Conservation (phyloP, 768 basidiomycete species). For the Trametes villosa region DNA sequence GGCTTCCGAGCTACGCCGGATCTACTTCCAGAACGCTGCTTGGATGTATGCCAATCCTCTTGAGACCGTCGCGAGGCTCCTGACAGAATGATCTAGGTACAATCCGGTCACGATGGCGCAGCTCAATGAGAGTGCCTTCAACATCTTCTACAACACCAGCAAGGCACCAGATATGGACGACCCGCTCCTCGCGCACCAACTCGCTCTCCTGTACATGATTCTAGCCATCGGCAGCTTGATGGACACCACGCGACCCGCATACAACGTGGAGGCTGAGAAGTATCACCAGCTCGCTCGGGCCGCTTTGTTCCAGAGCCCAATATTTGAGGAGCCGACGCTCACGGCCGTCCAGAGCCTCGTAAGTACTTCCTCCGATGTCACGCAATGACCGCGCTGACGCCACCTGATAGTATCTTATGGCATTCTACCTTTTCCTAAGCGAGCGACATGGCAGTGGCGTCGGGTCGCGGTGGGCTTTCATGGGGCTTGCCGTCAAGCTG, state of each 20-base stretch:
- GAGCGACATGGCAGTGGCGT: constrained; percentile 52
- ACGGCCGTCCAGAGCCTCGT: constrained; percentile 68
- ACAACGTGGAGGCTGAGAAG: constrained; percentile 60
- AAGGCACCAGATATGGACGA: constrained; percentile 46
- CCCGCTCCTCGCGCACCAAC: constrained; percentile 52
- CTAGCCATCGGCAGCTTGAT: constrained; percentile 67
- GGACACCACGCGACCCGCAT: constrained; percentile 58
- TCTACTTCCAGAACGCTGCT: constrained; percentile 67
- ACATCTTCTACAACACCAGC: constrained; percentile 55
- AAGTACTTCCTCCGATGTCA: constrained; percentile 39
- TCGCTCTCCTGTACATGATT: constrained; percentile 65
- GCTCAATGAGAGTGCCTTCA: constrained; percentile 56
- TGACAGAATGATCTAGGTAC: constrained; percentile 49
- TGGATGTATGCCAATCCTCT: constrained; percentile 56
- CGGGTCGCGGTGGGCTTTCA: constrained; percentile 69
- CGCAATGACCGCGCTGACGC: neutral
- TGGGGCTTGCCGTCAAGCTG: constrained; percentile 72
- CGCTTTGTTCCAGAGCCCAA: constrained; percentile 62
- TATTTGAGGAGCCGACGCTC: constrained; percentile 68
- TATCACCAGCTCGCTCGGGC: constrained; percentile 65
- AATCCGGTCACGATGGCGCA: constrained; percentile 62
- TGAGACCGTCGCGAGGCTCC: neutral
- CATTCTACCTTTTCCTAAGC: constrained; percentile 47
- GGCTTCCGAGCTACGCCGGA: constrained; percentile 62
- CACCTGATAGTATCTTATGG: constrained; percentile 62